Evolutionary conservation across 2,329 filamentous ascomycete genomes (phyloP).

Genomic region (Massarina eburnea): DNA sequence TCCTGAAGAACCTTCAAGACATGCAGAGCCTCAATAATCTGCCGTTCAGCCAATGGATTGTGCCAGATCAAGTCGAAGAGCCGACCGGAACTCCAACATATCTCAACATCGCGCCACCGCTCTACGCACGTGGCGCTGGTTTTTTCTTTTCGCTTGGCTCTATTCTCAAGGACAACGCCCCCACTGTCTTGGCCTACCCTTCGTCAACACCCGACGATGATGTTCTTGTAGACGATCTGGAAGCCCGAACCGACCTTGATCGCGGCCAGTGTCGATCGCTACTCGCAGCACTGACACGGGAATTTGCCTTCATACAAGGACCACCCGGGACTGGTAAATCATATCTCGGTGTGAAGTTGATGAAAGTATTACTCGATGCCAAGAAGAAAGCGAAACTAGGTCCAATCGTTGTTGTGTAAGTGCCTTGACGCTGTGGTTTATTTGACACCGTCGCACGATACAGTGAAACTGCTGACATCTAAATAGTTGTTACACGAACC

Average conservation of each 20-base stretch:
- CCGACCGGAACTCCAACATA: neutral
- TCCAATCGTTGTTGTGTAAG: constrained; percentile 47
- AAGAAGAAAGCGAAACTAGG: constrained; percentile 41
- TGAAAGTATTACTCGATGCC: constrained; percentile 56
- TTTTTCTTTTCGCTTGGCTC: constrained; percentile 24
- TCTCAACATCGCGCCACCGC: constrained; percentile 25
- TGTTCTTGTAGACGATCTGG: constrained; percentile 15
- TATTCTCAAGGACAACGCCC: constrained; percentile 14
- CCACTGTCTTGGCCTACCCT: constrained; percentile 10
- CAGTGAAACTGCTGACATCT: constrained; percentile 5
- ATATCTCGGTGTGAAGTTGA: constrained; percentile 61
- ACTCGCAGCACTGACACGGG: constrained; percentile 54
- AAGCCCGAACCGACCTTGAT: constrained; percentile 49
- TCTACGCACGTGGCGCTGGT: constrained; percentile 21
- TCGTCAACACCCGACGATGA: constrained; percentile 17
- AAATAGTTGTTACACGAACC: constrained; percentile 52
- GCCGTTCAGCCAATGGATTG: constrained; percentile 31
- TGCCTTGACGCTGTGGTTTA: neutral
- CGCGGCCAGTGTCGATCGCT: constrained; percentile 53
- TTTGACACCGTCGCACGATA: neutral
- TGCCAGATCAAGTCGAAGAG: constrained; percentile 16
- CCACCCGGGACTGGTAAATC: constrained; percentile 72
- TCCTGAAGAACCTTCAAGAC: constrained; percentile 24
- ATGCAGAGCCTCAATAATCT: constrained; percentile 28
- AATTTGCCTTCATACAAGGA: constrained; percentile 66